Base-by-base conservation (phyloP, 179 eudicot genomes). In the Silene vulgaris region DNA sequence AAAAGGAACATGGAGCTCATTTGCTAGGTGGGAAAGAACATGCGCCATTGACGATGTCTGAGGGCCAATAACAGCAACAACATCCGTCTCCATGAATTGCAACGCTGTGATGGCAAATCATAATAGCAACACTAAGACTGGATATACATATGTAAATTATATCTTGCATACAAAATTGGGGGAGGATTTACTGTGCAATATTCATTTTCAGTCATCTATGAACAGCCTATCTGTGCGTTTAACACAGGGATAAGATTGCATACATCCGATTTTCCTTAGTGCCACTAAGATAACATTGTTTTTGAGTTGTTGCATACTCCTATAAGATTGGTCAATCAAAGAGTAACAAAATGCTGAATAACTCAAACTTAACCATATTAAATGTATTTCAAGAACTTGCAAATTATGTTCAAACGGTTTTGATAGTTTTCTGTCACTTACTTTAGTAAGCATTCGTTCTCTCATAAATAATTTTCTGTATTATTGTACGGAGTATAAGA, bases 1-100 rank as follows among this genome's bases (percentile, higher is more conserved):
- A 32, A 90, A 64, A 1, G 97, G 96, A 77, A 89, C 85, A 59
- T 88, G 93, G 72, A 92, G 97, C 68, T 90, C 89, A 80, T 89
- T 90, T 61, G 88, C 93, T 59, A 92, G 90, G 65, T 92, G 88
- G 5, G 96, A 92, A 74, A 92, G 90, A 23, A 89, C 84, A 60
- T 85, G 96, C 2, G 96, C 97, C 90, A 89, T 84, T 1, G 74
- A 74, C 13, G 96, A 89, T 45, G 85, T 19, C 82, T 90, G 93
- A 26, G 97, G 93, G 6, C 96, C 96, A 13, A 92, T 85, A 13
- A 92, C 85, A 12, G 96, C 96, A 23, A 87, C 92, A 1, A 85
- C 84, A 14, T 92, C 88, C 54, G 71, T 80, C 80, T 85, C 90
- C 92, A 90, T 87, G 80, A 78, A 92, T 82, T 84, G 84, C 79